phyloP scores from a whole-genome alignment of 1,284 basidiomycete genomes.

The Cutaneotrichosporon sp. region DNA sequence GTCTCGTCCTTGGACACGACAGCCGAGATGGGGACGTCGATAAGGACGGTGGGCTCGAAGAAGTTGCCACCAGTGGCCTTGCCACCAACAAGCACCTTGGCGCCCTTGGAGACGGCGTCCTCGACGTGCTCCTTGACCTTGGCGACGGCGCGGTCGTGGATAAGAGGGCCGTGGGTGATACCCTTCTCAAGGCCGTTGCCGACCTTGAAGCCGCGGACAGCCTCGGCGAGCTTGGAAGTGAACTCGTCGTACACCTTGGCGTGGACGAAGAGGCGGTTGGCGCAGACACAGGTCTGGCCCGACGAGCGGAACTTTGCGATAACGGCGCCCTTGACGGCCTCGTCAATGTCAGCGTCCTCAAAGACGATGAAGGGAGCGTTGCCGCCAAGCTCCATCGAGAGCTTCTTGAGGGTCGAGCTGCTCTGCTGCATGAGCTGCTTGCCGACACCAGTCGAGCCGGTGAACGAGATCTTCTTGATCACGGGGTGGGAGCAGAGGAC shows the following conservation, averaged over 20 bases:
- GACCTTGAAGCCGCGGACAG: slow-evolving; percentile 82
- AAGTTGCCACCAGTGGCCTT: slow-evolving; percentile 63
- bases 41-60: slow-evolving; percentile 83
- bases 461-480: slow-evolving; percentile 81
- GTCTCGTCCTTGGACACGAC: slow-evolving; percentile 70
- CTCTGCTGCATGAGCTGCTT: slow-evolving; percentile 84
- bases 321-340: slow-evolving; percentile 85
- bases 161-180: slow-evolving; percentile 89
- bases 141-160: slow-evolving; percentile 77
- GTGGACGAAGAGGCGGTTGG: slow-evolving; percentile 50
- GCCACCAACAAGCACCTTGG: slow-evolving; percentile 84
- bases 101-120: slow-evolving; percentile 79
- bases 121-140: slow-evolving; percentile 88
- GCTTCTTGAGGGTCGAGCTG: slow-evolving; percentile 84
- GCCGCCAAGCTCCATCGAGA: slow-evolving; percentile 67
- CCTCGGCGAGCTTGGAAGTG: slow-evolving; percentile 43
- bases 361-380: slow-evolving; percentile 65
- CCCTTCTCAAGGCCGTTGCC: slow-evolving; percentile 82
- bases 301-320: slow-evolving; percentile 86
- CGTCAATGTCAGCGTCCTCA: slow-evolving; percentile 90
- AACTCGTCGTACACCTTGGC: slow-evolving; percentile 53
- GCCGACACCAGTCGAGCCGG: slow-evolving; percentile 83
- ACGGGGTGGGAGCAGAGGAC: slow-evolving; percentile 45
- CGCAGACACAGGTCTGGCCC: slow-evolving; percentile 73
- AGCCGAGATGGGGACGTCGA: slow-evolving; percentile 70